Conservation (phyloP, 1,284 basidiomycete species). For the Singerocomus inundabilis region DNA sequence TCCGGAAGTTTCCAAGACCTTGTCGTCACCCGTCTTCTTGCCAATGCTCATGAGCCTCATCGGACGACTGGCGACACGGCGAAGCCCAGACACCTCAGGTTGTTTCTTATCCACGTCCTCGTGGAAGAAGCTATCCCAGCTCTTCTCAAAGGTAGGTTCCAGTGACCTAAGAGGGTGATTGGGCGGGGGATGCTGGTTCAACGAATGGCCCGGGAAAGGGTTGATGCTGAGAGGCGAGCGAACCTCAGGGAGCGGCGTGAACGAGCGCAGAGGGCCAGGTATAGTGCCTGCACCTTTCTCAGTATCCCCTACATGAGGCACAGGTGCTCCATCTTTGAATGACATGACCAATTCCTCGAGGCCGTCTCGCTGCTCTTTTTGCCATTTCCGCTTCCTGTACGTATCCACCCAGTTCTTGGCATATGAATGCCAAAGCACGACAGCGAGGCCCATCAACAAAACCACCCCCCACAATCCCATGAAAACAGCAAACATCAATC, state of each 20-base stretch:
- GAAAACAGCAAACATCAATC: conserved; percentile 80
- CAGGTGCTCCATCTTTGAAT: conserved; percentile 33
- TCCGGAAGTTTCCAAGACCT: conserved; percentile 34
- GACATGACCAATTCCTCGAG: conserved; percentile 45
- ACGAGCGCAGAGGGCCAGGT: conserved; percentile 41
- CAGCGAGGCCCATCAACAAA: conserved; percentile 64
- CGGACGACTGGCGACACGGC: conserved; percentile 34
- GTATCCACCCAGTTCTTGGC: conserved; percentile 47
- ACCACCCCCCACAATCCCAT: conserved; percentile 78
- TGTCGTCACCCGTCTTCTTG: conserved; percentile 33
- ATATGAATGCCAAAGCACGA: conserved; percentile 69
- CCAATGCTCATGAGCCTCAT: conserved; percentile 48
- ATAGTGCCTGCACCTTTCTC: conserved; percentile 31
- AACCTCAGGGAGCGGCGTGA: conserved; percentile 46
- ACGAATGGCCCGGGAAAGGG: conserved; percentile 35
- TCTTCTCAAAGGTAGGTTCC: conserved; percentile 40
- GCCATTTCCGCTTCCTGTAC: conserved; percentile 49
- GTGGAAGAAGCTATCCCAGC: conserved; percentile 52
- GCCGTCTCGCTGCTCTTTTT: conserved; percentile 49
- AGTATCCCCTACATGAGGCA: conserved; percentile 23
- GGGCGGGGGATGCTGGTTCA: conserved; percentile 29
- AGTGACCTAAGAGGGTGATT: conserved; percentile 33
- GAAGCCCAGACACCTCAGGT: conserved; percentile 11
- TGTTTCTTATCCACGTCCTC: conserved; percentile 29
- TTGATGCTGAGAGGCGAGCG: conserved; percentile 39